Percentiles rank a stretch among this genome's conserved stretches.
Conservation (phyloP, 106 monocot genomes). For the Chionographis japonica region DNA sequence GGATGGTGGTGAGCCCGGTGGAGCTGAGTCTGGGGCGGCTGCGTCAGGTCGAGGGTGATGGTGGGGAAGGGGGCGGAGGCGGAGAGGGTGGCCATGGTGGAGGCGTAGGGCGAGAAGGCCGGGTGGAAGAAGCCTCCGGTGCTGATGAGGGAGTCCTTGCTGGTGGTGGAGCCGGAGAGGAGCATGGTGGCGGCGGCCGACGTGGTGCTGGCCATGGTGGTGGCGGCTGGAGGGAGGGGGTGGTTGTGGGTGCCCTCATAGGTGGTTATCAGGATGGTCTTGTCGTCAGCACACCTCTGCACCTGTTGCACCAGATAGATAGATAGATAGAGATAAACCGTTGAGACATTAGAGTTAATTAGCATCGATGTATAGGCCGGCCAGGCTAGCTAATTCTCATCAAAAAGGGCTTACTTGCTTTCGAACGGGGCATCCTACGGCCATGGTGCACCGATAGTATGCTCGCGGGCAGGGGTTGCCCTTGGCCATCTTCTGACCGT, state of each 20-base stretch:
- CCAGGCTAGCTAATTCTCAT: too few relatives aligned
- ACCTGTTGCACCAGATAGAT: constrained; percentile 33
- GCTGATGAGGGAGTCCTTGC: constrained; percentile 9
- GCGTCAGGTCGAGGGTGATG: constrained; percentile 78
- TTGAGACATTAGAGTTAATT: too few relatives aligned
- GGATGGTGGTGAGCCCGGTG: constrained; percentile 8
- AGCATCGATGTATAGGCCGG: too few relatives aligned
- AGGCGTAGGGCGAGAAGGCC: constrained; percentile 10
- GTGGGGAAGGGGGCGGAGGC: constrained; percentile 78
- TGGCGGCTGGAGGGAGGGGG: constrained; percentile 57
- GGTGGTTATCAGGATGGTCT: constrained; percentile 56
- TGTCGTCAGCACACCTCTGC: constrained; percentile 74
- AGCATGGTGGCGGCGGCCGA: constrained; percentile 72
- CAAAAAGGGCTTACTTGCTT: constrained; percentile 41
- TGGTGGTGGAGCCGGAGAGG: constrained; percentile 50
- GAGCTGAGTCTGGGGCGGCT: constrained; percentile 7
- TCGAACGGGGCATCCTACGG: constrained; percentile 53
- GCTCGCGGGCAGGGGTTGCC: constrained; percentile 69
- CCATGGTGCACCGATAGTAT: constrained; percentile 75
- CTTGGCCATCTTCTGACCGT: constrained; percentile 81
- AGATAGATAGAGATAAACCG: too few relatives aligned
- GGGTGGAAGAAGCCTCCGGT: not conserved
- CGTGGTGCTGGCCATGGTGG: constrained; percentile 61
- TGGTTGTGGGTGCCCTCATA: constrained; percentile 86
- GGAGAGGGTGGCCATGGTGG: constrained; percentile 60